Evolutionary conservation across 345 rosid species (phyloP), one percentile per base, ranked within the genome.

Genomic region (Microcos paniculata): DNA sequence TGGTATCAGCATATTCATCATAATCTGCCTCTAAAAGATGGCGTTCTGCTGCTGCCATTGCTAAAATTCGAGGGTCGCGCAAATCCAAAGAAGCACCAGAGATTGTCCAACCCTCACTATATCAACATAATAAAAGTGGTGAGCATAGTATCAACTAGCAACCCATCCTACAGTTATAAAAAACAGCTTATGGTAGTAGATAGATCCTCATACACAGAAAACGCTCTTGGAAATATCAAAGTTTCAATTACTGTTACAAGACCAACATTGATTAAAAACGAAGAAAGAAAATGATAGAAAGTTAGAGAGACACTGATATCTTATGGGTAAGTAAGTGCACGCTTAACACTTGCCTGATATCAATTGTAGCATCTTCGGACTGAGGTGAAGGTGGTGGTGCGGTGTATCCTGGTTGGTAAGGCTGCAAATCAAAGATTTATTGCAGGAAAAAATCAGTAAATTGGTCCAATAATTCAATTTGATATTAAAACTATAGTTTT

Each of bases 11-110:
- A 74, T 96, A 90, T 78, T 90, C 99, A 78, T 93, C 93, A 78
- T 93, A 92, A 59, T 96, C 98, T 26, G 89, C 88, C 71, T 96
- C 99, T 87, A 93, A 75, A 74, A 93, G 90, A 88, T 86, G 97
- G 52, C 89, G 94, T 73, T 96, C 99, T 26, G 98, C 97, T 19
- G 97, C 94, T 4, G 98, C 94, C 85, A 93, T 90, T 71, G 98
- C 98, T 79, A 88, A 66, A 82, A 96, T 82, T 24, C 92, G 94
- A 72, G 98, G 98, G 57, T 96, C 95, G 55, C 76, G 92, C 80
- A 96, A 77, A 83, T 96, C 97, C 79, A 92, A 74, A 23, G 93
- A 89, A 74, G 87, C 86, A 56, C 98, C 98, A 71, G 90, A 79
- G 67, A 90, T 79, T 72, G 97, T 88, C 98, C 94, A 92, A 73